A percentile compares a stretch with the other conserved stretches of the same genome.
Evolutionary conservation across 192 early-diverging fungal genomes (phyloP).

Genomic region (Obelidium mucronatum): DNA sequence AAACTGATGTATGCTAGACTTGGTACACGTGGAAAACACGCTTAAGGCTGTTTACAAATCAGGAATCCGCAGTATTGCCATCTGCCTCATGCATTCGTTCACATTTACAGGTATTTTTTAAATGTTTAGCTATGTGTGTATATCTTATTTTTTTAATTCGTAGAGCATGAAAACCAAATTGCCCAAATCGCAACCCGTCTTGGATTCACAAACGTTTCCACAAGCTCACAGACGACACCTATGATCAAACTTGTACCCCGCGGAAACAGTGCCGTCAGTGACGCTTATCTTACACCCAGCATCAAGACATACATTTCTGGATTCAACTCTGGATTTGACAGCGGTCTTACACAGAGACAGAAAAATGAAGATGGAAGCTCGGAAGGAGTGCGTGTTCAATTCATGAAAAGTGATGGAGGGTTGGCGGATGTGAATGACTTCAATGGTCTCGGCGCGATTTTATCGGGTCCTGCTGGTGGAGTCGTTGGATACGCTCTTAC

Average conservation of each 20-base stretch:
- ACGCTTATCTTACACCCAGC: conserved; percentile 94
- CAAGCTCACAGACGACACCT: conserved; percentile 83
- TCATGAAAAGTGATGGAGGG: conserved; percentile 99
- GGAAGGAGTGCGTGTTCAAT: conserved; percentile 74
- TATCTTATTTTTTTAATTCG: too few relatives aligned
- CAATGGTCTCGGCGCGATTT: conserved; percentile 86
- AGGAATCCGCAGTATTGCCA: conserved; percentile 87
- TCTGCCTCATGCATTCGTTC: conserved; percentile 95
- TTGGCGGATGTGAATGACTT: conserved; percentile 86
- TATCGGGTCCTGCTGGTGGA: conserved; percentile 94
- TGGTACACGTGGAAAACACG: conserved; percentile 60
- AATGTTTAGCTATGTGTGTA: too few relatives aligned
- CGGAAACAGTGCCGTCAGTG: conserved; percentile 86
- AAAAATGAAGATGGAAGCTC: neutral
- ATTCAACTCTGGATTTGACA: conserved; percentile 89
- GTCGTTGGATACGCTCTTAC: conserved; percentile 87
- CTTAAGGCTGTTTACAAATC: conserved; percentile 66
- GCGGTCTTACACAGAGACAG: too few relatives aligned
- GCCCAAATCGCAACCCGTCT: conserved; percentile 70
- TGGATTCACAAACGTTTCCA: conserved; percentile 88
- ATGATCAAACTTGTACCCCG: conserved; percentile 96
- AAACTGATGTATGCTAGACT: conserved; percentile 50
- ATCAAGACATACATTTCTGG: conserved; percentile 86
- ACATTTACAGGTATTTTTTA: too few relatives aligned
- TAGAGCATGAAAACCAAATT: conserved; percentile 78